Evolutionary conservation across 768 basidiomycete genomes (phyloP).

Genomic region (Russula dissimulans): DNA sequence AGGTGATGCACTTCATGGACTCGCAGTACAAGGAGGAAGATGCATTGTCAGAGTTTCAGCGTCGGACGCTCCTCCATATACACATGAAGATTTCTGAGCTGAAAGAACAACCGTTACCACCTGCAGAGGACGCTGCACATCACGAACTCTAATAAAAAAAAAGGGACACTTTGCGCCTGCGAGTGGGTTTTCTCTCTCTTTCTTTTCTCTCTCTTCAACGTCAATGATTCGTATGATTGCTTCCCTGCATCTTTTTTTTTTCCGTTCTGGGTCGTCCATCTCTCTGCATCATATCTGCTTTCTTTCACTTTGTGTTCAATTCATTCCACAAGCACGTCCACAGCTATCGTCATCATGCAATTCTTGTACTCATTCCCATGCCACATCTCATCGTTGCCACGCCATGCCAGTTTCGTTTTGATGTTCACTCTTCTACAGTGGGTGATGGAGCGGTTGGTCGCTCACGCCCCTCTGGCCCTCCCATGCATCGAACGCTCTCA

Average conservation of each 20-base stretch:
- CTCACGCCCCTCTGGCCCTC: slow-evolving; percentile 2
- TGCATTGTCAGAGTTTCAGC: slow-evolving; percentile 40
- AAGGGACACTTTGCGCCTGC: slow-evolving; percentile 4
- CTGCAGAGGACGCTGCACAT: slow-evolving; percentile 6
- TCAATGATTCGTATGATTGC: slow-evolving; percentile 1
- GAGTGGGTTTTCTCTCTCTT: neutral
- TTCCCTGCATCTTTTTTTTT: slow-evolving; percentile 4
- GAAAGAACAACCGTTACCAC: slow-evolving; percentile 11
- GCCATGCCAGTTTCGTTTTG: slow-evolving; percentile 4
- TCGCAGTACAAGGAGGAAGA: slow-evolving; percentile 33
- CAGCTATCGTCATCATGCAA: slow-evolving; percentile 22
- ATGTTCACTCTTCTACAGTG: neutral
- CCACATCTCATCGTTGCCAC: slow-evolving; percentile 21
- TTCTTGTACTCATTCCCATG: slow-evolving; percentile 21
- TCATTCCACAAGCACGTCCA: slow-evolving; percentile 15
- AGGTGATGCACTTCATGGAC: slow-evolving; percentile 45
- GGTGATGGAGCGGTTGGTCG: neutral
- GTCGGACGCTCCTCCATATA: slow-evolving; percentile 40
- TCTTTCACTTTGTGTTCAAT: slow-evolving; percentile 9
- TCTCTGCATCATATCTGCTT: slow-evolving; percentile 15
- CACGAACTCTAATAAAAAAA: slow-evolving; percentile 9
- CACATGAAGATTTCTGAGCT: slow-evolving; percentile 20
- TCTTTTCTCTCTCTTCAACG: neutral
- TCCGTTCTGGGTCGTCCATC: neutral
- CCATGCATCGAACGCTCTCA: slow-evolving; percentile 11